A percentile compares a stretch with the other conserved stretches of the same genome.
These are phyloP conservation scores for Candida glucosophila DNA, from an alignment of 1,139 yeast species.

Conservation along the genomic window DNA sequence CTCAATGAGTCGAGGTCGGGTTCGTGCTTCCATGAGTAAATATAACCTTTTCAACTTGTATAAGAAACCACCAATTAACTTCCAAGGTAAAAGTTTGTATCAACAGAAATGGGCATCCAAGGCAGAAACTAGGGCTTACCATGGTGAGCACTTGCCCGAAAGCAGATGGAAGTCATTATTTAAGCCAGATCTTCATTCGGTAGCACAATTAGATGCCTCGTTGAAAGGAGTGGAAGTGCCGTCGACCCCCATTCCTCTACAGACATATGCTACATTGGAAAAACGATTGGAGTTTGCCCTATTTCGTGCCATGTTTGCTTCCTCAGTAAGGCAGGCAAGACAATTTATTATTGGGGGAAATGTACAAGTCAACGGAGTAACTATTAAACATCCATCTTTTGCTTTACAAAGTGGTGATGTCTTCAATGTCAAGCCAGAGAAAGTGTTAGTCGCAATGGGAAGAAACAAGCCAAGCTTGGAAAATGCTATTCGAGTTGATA, in stretches of 20 bases:
- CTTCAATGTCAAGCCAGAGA: slow-evolving; percentile 77
- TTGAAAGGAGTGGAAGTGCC: slow-evolving; percentile 49
- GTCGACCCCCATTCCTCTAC: slow-evolving; percentile 74
- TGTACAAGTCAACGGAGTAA: slow-evolving; percentile 78
- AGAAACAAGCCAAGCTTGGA: slow-evolving; percentile 68
- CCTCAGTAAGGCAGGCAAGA: slow-evolving; percentile 90
- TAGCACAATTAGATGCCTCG: slow-evolving; percentile 76
- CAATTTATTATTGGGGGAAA: slow-evolving; percentile 77
- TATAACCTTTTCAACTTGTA: slow-evolving; percentile 81
- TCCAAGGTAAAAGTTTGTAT: slow-evolving; percentile 53
- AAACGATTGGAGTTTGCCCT: slow-evolving; percentile 83
- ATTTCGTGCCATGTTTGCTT: slow-evolving; percentile 88
- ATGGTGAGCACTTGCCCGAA: slow-evolving; percentile 90
- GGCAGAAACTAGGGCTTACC: slow-evolving; percentile 88
- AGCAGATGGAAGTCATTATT: slow-evolving; percentile 68
- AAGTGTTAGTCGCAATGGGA: slow-evolving; percentile 81
- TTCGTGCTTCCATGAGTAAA: slow-evolving; percentile 90
- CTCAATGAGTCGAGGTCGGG: slow-evolving; percentile 60
- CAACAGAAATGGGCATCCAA: slow-evolving; percentile 93
- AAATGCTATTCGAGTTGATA: slow-evolving; percentile 60
- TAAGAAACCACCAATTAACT: slow-evolving; percentile 51
- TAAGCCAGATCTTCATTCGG: slow-evolving; percentile 70
- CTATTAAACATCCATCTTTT: slow-evolving; percentile 72
- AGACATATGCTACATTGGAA: slow-evolving; percentile 83
- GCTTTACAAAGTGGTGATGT: slow-evolving; percentile 79